These are phyloP conservation scores for Suillus ampliporus DNA, from an alignment of 768 basidiomycete genomes.

Conservation along the genomic window DNA sequence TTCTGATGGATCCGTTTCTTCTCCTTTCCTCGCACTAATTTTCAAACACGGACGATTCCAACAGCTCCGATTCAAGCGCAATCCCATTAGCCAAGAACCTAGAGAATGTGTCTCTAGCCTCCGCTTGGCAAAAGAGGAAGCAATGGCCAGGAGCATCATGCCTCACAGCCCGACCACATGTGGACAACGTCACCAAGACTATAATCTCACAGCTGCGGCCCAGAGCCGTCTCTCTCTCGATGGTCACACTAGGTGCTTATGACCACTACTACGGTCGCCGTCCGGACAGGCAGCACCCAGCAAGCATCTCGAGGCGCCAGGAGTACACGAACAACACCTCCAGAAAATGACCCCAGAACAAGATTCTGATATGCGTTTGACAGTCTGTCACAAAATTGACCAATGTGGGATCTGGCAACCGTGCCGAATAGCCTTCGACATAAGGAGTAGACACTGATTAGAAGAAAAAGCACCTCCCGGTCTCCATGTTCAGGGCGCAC, in stretches of 20 bases:
- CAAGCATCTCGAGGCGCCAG: conserved; percentile 83
- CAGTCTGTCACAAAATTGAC: conserved; percentile 73
- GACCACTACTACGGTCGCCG: conserved; percentile 80
- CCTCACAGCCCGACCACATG: conserved; percentile 87
- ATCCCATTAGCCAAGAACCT: conserved; percentile 85
- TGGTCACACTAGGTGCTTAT: conserved; percentile 91
- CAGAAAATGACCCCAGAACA: conserved; percentile 80
- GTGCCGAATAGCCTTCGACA: conserved; percentile 61
- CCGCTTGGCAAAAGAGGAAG: conserved; percentile 88
- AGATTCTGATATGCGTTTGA: conserved; percentile 68
- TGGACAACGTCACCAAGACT: conserved; percentile 78
- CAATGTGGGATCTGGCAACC: conserved; percentile 66
- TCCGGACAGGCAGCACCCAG: conserved; percentile 89
- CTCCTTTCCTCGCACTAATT: conserved; percentile 53
- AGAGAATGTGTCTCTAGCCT: conserved; percentile 79
- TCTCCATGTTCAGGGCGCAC: conserved; percentile 76
- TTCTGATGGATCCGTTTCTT: conserved; percentile 43
- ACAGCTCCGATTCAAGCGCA: conserved; percentile 83
- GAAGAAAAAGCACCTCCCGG: conserved; percentile 70
- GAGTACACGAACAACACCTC: conserved; percentile 80
- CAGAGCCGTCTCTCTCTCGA: conserved; percentile 48
- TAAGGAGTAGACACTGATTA: conserved; percentile 51
- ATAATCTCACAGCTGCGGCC: conserved; percentile 83
- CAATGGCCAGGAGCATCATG: conserved; percentile 68
- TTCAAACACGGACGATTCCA: conserved; percentile 53